Conservation (phyloP, 345 rosid species). For the Atalantia buxifolia region DNA sequence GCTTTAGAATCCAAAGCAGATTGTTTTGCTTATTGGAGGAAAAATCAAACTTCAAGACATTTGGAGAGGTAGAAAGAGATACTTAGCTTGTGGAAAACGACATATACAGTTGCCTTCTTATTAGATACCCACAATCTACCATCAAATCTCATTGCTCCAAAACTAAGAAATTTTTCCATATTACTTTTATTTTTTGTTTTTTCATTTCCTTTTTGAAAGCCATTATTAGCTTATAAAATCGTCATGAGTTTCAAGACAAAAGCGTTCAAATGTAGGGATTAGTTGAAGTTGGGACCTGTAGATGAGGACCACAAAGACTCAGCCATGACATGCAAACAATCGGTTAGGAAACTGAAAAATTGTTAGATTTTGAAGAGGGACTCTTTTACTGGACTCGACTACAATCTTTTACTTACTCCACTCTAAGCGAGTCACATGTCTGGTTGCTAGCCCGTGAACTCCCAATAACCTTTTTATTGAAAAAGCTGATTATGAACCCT, state of each 20-base stretch:
- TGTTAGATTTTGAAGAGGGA: no score
- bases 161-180: neutral
- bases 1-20: neutral
- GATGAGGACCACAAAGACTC: neutral
- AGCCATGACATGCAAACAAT: no score
- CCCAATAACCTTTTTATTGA: neutral
- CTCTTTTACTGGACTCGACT: no score
- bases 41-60: neutral
- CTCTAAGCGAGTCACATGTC: neutral
- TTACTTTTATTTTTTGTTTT: neutral
- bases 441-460: neutral
- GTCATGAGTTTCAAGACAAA: neutral
- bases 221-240: neutral
- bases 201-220: neutral
- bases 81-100: slow-evolving; percentile 12
- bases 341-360: no score
- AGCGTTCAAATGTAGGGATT: neutral
- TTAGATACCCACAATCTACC: slow-evolving; percentile 9
- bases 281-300: neutral
- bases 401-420: no score
- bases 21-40: slow-evolving; percentile 8
- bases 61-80: neutral
- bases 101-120: neutral
- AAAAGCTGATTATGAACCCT: neutral
- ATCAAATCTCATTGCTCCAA: neutral